phyloP scores from a whole-genome alignment of 2,329 filamentous ascomycete genomes.

The Fusarium decemcellulare region DNA sequence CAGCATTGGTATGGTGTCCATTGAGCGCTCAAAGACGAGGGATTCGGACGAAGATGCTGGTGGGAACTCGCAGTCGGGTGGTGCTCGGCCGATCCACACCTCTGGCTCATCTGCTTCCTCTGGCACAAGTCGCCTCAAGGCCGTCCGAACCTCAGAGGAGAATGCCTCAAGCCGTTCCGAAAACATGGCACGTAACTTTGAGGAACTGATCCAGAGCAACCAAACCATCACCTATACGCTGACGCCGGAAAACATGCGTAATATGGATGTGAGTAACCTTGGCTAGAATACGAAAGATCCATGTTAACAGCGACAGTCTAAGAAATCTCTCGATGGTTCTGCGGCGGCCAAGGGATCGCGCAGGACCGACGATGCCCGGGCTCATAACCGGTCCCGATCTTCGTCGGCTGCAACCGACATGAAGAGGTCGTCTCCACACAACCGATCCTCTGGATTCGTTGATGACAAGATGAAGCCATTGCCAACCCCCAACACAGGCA shows the following conservation, averaged over 20 bases:
- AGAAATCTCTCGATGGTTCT: constrained; percentile 60
- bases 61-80: constrained; percentile 39
- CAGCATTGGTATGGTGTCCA: constrained; percentile 56
- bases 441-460: constrained; percentile 22
- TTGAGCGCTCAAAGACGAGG: constrained; percentile 54
- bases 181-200: constrained; percentile 78
- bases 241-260: constrained; percentile 83
- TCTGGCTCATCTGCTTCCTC: constrained; percentile 68
- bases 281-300: no score
- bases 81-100: constrained; percentile 59
- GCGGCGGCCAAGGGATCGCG: constrained; percentile 57
- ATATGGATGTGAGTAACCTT: constrained; percentile 74
- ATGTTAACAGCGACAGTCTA: constrained; percentile 51
- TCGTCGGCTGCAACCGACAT: constrained; percentile 60
- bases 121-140: constrained; percentile 64
- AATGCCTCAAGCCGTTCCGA: constrained; percentile 63
- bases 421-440: constrained; percentile 48
- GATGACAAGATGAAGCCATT: constrained; percentile 44
- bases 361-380: constrained; percentile 63
- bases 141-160: constrained; percentile 72
- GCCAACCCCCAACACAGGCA: constrained; percentile 37
- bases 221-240: constrained; percentile 87
- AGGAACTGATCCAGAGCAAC: constrained; percentile 85
- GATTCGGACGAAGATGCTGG: constrained; percentile 53
- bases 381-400: constrained; percentile 61